Base-by-base conservation (phyloP, 169 alveolate species). In the Sarcocystis neurona region DNA sequence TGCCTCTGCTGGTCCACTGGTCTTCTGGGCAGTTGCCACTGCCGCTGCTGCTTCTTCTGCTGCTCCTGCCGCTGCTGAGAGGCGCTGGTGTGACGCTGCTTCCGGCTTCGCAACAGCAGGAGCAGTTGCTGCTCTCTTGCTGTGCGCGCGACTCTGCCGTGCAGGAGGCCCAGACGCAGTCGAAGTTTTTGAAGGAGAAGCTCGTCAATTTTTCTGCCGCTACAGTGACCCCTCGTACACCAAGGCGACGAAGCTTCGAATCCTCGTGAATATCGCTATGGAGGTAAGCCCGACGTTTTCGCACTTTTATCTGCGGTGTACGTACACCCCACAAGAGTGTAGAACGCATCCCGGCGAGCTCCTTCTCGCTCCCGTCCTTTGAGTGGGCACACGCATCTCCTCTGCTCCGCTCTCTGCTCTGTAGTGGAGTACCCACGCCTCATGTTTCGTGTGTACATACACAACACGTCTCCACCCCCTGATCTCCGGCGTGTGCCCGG, bases 171-270 rank as follows among this genome's bases (percentile, higher is more conserved):
- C 15, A 18, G 37, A 46, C 70, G 66, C 70, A 68, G 85, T 46
- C 72, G 37, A 82, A 60, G 30, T 92, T 93, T 43, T 94, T 89
- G 84, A 93, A 89, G 85, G 95, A 91, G 74, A 96, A 74, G 94
- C 87, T 85, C 95, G 94, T 85, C 93, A 92, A 30, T 95, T 96
- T 74, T 95, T 94, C 89, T 90, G 94, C 60, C 92, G 97, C 34
- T 93, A 92, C 89, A 97, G 95, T 88, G 98, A 96, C 74, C 97
- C 96, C 4, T 79, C 95, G 37, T 96, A 96, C 90, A 93, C 95
- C 50, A 94, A 96, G 92, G 87, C 90, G 60, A 93, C 94, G 56
- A 96, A 96, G 90, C 80, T 96, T 30, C 63, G 41, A 5, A 85
- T 68, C 32, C 84, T 85, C 78, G 32, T 43, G 2, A 48, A 60